Conservation (phyloP, 164 flowering plant genomes). For the Sextonia rubra region DNA sequence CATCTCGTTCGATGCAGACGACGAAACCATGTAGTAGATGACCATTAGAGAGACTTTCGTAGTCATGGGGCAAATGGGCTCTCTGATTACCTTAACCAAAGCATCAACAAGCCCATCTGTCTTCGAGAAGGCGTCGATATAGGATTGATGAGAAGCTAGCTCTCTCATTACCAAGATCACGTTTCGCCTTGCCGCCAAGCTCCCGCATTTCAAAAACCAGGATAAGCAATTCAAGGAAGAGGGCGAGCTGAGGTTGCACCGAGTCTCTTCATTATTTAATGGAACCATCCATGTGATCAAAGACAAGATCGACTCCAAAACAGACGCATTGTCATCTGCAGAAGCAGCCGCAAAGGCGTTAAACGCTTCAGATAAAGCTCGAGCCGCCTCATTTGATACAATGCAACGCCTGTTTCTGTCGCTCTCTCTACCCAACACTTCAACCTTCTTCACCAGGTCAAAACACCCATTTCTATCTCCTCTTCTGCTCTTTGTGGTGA, state of each 20-base stretch:
- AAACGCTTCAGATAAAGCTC: conserved; percentile 37
- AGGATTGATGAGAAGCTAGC: conserved; percentile 28
- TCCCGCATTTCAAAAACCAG: conserved; percentile 41
- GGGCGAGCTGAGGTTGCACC: conserved; percentile 21
- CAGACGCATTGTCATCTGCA: conserved; percentile 12
- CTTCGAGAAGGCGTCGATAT: conserved; percentile 14
- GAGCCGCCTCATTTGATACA: conserved; percentile 26
- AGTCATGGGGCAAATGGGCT: conserved; percentile 52
- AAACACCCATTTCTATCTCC: conserved; percentile 22
- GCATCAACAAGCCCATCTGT: conserved; percentile 43
- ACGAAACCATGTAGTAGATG: conserved; percentile 40
- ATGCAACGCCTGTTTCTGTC: conserved; percentile 53
- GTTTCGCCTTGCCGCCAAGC: conserved; percentile 34
- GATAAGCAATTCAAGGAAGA: conserved; percentile 43
- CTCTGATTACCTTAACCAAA: conserved; percentile 38
- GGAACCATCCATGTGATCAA: conserved; percentile 34
- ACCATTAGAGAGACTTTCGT: conserved; percentile 50
- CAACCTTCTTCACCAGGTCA: conserved; percentile 45
- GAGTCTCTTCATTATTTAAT: conserved; percentile 36
- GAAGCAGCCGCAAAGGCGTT: conserved; percentile 26
- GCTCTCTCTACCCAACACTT: conserved; percentile 40
- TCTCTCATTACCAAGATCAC: conserved; percentile 44
- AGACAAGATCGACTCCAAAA: conserved; percentile 44
- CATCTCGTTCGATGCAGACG: conserved; percentile 12
- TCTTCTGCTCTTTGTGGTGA: conserved; percentile 14